Conservation (phyloP, 2,329 filamentous ascomycete species). For the Sporothrix brunneoviolacea region DNA sequence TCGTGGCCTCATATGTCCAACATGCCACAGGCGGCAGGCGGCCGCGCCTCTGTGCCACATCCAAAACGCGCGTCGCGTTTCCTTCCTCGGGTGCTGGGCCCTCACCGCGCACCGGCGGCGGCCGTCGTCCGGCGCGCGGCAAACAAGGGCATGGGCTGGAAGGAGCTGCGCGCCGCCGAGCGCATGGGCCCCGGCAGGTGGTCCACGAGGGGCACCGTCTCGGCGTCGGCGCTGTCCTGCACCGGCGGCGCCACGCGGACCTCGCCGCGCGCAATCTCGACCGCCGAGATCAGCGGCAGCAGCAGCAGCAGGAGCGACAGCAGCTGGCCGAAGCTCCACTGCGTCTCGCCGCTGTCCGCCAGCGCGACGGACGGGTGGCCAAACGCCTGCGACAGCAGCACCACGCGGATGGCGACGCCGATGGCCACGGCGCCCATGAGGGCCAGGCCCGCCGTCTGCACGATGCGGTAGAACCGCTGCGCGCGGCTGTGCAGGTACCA, state of each 20-base stretch:
- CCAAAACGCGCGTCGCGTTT: too few relatives aligned
- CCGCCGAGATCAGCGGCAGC: conserved; percentile 51
- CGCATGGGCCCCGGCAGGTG: conserved; percentile 24
- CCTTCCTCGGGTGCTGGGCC: too few relatives aligned
- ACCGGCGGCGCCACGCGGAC: conserved; percentile 36
- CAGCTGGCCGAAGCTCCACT: conserved; percentile 59
- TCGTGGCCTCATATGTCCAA: too few relatives aligned
- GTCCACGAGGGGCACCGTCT: conserved; percentile 29
- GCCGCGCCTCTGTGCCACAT: too few relatives aligned
- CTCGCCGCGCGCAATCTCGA: conserved; percentile 48
- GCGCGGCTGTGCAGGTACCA: conserved; percentile 57
- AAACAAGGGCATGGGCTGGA: conserved; percentile 41
- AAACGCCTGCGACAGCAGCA: conserved; percentile 55
- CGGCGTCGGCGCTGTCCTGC: conserved; percentile 28
- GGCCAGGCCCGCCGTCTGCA: conserved; percentile 47
- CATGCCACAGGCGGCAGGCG: too few relatives aligned
- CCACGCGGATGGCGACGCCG: conserved; percentile 51
- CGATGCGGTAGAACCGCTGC: conserved; percentile 46
- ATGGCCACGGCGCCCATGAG: conserved; percentile 52
- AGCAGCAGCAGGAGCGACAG: conserved; percentile 52
- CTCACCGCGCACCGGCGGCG: too few relatives aligned
- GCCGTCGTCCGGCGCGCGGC: too few relatives aligned
- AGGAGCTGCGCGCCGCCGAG: conserved; percentile 25
- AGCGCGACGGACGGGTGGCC: conserved; percentile 44
- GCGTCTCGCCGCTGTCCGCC: conserved; percentile 45